Evolutionary conservation across 345 rosid species (phyloP), one percentile per base, ranked within the genome.

Genomic region (Laguncularia racemosa): DNA sequence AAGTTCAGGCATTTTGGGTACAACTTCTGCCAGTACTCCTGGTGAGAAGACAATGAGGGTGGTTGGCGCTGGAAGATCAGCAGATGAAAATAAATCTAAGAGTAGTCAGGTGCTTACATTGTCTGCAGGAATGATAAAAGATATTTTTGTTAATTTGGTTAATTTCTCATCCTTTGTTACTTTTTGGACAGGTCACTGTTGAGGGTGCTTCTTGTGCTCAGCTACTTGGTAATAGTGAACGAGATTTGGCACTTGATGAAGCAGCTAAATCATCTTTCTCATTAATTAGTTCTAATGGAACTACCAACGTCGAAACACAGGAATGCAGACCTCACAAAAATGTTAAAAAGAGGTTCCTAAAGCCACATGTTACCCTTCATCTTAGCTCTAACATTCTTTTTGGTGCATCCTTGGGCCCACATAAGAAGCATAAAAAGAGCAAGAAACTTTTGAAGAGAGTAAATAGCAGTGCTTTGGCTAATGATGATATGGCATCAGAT

Each of bases 311-410:
- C 7, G 65, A 63, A 61, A 73, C 68, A 63, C 44, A 62, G 45
- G 67, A 47, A 33, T 46, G 48, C 64, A 57, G 51, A 53, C 52
- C 51, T 55, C 52, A 44, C 50, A 71, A 71, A 62, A 79, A 68
- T 57, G 7, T 65, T 9, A 84, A 73, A 73, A 75, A 56, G 67
- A 83, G 76, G 84, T 62, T 44, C 66, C 56, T 53, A 40, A 88
- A 75, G 78, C 46, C 23, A 50, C 69, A 56, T 50, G 50, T 68
- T 50, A 61, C 53, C 48, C 52, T 75, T 59, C 73, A 60, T 56
- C 50, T 81, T 64, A 77, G 97, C 55, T 53, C 76, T 44, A 83
- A 46, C 14, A 58, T 71, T 44, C 56, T 71, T 62, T 82, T 83
- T 56, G 67, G 67, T 68, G 69, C 68, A 55, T 53, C 82, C 48